A percentile compares a stretch with the other conserved stretches of the same genome.
These are phyloP conservation scores for Neofusicoccum laricinum DNA, from an alignment of 2,329 filamentous ascomycete genomes.

Conservation along the genomic window DNA sequence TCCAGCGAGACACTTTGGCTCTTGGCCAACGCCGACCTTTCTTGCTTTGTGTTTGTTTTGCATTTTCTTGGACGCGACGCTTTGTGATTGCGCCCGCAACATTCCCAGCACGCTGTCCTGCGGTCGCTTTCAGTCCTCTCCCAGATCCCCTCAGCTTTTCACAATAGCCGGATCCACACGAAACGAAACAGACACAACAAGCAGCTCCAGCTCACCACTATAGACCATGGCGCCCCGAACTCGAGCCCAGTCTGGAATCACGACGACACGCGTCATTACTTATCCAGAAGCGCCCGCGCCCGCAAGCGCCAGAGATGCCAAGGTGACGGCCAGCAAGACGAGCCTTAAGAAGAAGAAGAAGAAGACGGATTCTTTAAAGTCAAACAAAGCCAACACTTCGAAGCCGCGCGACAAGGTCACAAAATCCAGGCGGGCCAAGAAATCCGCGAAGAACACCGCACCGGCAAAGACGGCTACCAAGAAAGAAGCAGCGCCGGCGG, in stretches of 20 bases:
- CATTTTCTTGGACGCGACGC: not conserved
- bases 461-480: not conserved
- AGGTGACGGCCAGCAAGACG: constrained; percentile 28
- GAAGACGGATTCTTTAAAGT: constrained; percentile 35
- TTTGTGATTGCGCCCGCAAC: not conserved
- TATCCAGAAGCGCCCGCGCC: constrained; percentile 40
- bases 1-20: too few species aligned
- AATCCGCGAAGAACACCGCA: not conserved
- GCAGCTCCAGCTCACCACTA: not conserved
- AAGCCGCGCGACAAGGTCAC: constrained; percentile 32
- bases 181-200: not conserved
- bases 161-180: not conserved
- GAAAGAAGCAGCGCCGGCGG: not conserved
- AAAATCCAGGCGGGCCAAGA: constrained; percentile 18
- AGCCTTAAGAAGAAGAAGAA: constrained; percentile 34
- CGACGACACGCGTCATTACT: constrained; percentile 52
- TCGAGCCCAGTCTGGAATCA: constrained; percentile 50
- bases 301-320: constrained; percentile 25
- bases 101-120: not conserved
- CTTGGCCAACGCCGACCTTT: not conserved
- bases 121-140: too few species aligned
- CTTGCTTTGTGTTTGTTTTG: not conserved
- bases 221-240: constrained; percentile 31
- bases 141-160: too few species aligned
- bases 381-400: constrained; percentile 34